These are phyloP conservation scores for Hypoxylon sp. DNA, from an alignment of 2,329 filamentous ascomycete genomes.

Conservation along the genomic window DNA sequence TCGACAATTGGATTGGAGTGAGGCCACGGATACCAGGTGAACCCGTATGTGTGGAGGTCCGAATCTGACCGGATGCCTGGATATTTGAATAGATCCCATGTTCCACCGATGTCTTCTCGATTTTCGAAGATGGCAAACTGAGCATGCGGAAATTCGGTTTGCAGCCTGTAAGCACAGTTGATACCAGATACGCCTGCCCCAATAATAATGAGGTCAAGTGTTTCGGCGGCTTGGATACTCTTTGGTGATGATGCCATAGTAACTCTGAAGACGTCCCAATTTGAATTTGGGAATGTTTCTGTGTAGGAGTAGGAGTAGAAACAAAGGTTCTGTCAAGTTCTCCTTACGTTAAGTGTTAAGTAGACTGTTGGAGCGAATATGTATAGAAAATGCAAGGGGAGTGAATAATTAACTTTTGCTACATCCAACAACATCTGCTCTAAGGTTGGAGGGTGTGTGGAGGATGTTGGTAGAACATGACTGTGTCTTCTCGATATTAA, in stretches of 20 bases:
- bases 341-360: neutral
- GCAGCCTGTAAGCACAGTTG: slow-evolving; percentile 80
- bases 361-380: neutral
- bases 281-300: no score
- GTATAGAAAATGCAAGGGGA: neutral
- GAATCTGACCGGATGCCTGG: slow-evolving; percentile 79
- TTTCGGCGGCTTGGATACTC: slow-evolving; percentile 17
- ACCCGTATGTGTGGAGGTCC: slow-evolving; percentile 72
- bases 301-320: no score
- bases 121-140: slow-evolving; percentile 78
- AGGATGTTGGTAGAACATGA: no score
- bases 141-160: slow-evolving; percentile 66
- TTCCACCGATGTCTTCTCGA: slow-evolving; percentile 77
- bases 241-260: neutral
- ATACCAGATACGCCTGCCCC: slow-evolving; percentile 83
- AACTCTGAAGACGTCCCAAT: neutral
- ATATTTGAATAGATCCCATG: slow-evolving; percentile 84
- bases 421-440: neutral
- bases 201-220: slow-evolving; percentile 72
- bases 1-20: slow-evolving; percentile 67
- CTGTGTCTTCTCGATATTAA: neutral
- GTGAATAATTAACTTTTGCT: neutral
- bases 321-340: neutral
- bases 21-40: slow-evolving; percentile 80
- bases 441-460: neutral